Percentiles rank a stretch among this genome's conserved stretches.
These are phyloP conservation scores for Candolleomyces efflorescens DNA, from an alignment of 768 basidiomycete genomes.

Conservation along the genomic window DNA sequence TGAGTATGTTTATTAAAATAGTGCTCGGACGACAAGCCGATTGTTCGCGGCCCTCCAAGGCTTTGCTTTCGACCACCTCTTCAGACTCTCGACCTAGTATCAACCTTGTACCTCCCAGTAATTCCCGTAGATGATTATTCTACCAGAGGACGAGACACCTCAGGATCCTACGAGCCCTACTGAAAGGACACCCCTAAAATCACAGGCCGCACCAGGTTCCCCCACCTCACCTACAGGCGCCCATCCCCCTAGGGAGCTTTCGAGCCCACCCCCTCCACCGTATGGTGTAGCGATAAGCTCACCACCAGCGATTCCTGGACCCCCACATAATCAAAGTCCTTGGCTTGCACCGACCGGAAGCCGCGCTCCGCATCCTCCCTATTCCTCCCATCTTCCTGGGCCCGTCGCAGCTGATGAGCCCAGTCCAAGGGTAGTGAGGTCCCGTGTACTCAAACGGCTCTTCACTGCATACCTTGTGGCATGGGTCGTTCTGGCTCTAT, in stretches of 20 bases:
- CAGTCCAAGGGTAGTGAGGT: neutral
- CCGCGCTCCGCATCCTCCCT: too few species aligned
- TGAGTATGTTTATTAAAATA: too few species aligned
- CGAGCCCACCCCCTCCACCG: neutral
- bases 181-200: neutral
- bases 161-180: neutral
- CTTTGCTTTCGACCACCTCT: too few species aligned
- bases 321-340: neutral
- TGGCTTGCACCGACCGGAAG: too few species aligned
- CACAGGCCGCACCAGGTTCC: neutral
- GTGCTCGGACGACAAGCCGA: too few species aligned
- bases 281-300: neutral
- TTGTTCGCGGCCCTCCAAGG: too few species aligned
- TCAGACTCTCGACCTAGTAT: too few species aligned
- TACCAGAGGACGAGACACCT: neutral
- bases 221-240: neutral
- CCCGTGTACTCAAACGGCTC: conserved; percentile 13
- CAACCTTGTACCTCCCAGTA: neutral
- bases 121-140: neutral
- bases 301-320: neutral
- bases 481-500: conserved; percentile 14
- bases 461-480: conserved; percentile 15
- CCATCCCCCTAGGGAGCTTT: neutral
- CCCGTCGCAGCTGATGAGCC: too few species aligned
- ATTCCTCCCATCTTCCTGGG: too few species aligned